Evolutionary conservation across 2,329 filamentous ascomycete species (phyloP), one percentile per base, ranked within the genome.

Genomic region (Alternaria sp.): DNA sequence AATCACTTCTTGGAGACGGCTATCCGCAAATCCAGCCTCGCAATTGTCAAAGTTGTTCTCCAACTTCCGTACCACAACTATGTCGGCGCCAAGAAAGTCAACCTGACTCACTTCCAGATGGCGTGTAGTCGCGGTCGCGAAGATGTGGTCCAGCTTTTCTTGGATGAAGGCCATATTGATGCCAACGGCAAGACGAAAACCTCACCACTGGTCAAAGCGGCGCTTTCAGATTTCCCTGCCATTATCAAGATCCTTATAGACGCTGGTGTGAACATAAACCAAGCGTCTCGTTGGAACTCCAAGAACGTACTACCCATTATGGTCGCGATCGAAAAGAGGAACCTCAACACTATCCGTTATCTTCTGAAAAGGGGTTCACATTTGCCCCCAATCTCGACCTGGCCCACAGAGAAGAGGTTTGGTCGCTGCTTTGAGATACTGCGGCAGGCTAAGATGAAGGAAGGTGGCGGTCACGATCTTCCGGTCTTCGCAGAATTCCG

Each of bases 61-160:
- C 5, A 21, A 11, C 4, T 23, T 5, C 4, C 17, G 1, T 23
- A 5, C 5, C 0, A 2, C 0, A 39, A 3, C 0, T 8, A 10
- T 2, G 3, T 9, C 1, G 4, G 9, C 10, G 17, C 17, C 10
- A 23, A 11, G 36, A 39, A 23, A 4, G 17, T 39, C 17, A 39
- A 11, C 17, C 23, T 17, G 17, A 5, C 10, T 6, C 8, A 39
- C 6, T 39, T 5, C 0, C 36, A 37, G 17, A 39, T 9, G 13
- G 36, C 36, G 9, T 39, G 17, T 6, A 5, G 2, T 3, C 17
- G n/a, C 17, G 6, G 10, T 39, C 36, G 36, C 9, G 17, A 11
- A 39, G 36, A 39, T 8, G 36, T 39, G 5, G 14, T 39, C 2
- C 9, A n/a, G 17, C 10, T 23, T 6, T 23, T 39, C 36, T 1